phyloP scores from a whole-genome alignment of 192 early-diverging fungal species.

The Obelidium mucronatum region DNA sequence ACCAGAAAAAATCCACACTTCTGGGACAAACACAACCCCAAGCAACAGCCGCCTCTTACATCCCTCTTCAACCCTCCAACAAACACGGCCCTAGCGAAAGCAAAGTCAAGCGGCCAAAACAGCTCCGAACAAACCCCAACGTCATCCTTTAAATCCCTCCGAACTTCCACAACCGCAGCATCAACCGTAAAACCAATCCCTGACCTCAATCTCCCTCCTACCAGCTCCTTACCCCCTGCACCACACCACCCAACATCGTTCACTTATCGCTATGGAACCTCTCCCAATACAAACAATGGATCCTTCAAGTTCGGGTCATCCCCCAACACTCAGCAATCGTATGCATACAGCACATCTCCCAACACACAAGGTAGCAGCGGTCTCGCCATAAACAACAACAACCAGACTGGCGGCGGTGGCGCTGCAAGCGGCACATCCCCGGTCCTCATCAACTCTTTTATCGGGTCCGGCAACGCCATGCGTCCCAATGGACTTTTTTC shows the following conservation, averaged over 20 bases:
- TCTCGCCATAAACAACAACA: neutral
- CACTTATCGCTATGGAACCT: neutral
- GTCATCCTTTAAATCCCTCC: constrained; percentile 4
- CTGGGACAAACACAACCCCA: neutral
- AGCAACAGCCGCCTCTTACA: neutral
- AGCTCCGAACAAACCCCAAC: constrained; percentile 19
- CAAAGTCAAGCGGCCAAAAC: neutral
- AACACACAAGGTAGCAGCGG: neutral
- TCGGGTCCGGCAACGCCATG: constrained; percentile 34
- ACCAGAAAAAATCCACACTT: neutral
- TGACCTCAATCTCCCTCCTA: neutral
- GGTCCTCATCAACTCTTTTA: constrained; percentile 23
- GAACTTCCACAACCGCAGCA: neutral
- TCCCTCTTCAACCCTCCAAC: neutral
- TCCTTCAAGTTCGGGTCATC: neutral
- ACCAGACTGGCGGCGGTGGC: too few species aligned
- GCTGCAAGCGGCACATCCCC: constrained; percentile 29
- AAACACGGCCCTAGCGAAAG: neutral
- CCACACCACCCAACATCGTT: neutral
- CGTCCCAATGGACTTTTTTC: constrained; percentile 30
- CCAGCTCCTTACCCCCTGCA: neutral
- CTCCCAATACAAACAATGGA: neutral
- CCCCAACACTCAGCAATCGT: neutral
- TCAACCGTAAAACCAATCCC: neutral
- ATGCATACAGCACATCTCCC: neutral